phyloP scores from a whole-genome alignment of 139 green algal species.

The Coelastrella sp. region DNA sequence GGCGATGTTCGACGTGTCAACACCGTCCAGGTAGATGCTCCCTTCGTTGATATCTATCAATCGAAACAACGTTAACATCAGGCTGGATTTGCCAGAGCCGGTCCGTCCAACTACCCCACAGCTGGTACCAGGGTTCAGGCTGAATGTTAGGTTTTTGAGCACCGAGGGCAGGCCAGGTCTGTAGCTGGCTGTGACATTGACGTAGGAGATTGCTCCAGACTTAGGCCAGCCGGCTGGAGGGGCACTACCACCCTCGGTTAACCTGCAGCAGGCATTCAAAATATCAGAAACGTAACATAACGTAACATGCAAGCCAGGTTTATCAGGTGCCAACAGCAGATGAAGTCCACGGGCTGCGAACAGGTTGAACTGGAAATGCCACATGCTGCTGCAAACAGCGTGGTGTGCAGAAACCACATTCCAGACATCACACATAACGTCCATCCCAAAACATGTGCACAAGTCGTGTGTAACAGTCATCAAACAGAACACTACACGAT shows the following conservation, averaged over 20 bases:
- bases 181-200: slow-evolving; percentile 76
- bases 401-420: no score
- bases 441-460: no score
- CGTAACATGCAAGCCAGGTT: no score
- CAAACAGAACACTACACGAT: no score
- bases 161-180: slow-evolving; percentile 80
- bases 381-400: no score
- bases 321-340: no score
- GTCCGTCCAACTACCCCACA: slow-evolving; percentile 86
- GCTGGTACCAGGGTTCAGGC: slow-evolving; percentile 54
- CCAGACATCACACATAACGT: no score
- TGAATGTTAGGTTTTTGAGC: slow-evolving; percentile 79
- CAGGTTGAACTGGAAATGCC: no score
- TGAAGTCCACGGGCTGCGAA: no score
- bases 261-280: not conserved
- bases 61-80: slow-evolving; percentile 88
- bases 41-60: slow-evolving; percentile 84
- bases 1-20: slow-evolving; percentile 76
- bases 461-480: no score
- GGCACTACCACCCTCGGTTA: slow-evolving; percentile 48
- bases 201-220: slow-evolving; percentile 64
- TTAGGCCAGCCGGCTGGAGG: slow-evolving; percentile 77
- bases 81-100: slow-evolving; percentile 80
- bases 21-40: slow-evolving; percentile 78
- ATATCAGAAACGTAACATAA: not conserved